phyloP scores from a whole-genome alignment of 495 filamentous ascomycete genomes.

The Hypoxylon cercidicola region DNA sequence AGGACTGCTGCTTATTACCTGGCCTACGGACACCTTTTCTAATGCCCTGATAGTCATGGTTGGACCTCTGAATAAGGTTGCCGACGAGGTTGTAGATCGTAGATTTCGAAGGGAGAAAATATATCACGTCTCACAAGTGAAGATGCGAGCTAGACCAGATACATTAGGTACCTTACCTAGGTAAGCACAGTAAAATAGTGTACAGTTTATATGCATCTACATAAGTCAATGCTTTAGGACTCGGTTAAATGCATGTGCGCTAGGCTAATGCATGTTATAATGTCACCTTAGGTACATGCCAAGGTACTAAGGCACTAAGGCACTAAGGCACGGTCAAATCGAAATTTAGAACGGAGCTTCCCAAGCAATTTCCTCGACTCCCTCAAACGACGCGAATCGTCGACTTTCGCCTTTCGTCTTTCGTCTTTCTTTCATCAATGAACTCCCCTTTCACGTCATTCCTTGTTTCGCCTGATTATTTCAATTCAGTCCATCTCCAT shows the following conservation, averaged over 20 bases:
- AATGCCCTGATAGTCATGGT: constrained; percentile 76
- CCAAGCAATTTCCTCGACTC: constrained; percentile 33
- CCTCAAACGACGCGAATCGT: constrained; percentile 41
- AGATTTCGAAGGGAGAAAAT: constrained; percentile 7
- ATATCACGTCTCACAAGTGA: background rate
- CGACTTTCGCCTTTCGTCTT: constrained; percentile 14
- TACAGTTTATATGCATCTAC: too few species aligned
- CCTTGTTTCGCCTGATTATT: constrained; percentile 16
- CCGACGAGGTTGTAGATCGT: background rate
- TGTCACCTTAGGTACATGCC: background rate
- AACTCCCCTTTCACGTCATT: constrained; percentile 18
- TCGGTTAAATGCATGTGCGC: too few species aligned
- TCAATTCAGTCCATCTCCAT: constrained; percentile 4
- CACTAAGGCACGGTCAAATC: background rate
- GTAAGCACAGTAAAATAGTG: too few species aligned
- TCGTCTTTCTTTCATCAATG: constrained; percentile 33
- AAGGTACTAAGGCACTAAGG: too few species aligned
- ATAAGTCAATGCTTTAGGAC: too few species aligned
- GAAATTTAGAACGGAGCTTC: constrained; percentile 18
- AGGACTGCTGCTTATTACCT: constrained; percentile 55
- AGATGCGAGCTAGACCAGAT: background rate
- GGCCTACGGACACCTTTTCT: constrained; percentile 67
- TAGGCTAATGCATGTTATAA: too few species aligned
- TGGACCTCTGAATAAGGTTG: constrained; percentile 23
- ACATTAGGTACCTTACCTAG: too few species aligned